Conservation (phyloP, 2,329 filamentous ascomycete genomes). For the Tolypocladium tropicale region DNA sequence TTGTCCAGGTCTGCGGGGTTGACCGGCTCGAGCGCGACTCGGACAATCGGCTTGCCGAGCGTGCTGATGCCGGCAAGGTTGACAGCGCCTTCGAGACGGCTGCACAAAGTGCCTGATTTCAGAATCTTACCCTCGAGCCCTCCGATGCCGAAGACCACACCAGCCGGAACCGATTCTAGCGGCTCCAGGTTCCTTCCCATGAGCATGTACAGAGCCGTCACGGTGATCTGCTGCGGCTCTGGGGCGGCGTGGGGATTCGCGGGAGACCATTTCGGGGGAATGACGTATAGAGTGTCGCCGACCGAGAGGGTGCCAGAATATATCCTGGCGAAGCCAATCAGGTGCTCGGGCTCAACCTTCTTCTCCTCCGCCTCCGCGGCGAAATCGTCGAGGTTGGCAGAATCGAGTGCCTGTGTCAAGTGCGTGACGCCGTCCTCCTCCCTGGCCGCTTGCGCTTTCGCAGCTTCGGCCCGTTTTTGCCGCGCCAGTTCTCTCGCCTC, state of each 20-base stretch:
- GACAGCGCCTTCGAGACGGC: constrained; percentile 71
- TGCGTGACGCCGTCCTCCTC: constrained; percentile 40
- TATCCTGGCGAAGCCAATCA: constrained; percentile 89
- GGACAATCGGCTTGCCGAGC: constrained; percentile 81
- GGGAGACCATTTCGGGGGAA: constrained; percentile 88
- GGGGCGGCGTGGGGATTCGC: constrained; percentile 61
- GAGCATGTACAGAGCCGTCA: constrained; percentile 84
- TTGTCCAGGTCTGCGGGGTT: constrained; percentile 87
- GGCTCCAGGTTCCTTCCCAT: constrained; percentile 88
- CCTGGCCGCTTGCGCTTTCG: constrained; percentile 58
- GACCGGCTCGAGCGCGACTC: constrained; percentile 86
- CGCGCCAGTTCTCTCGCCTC: constrained; percentile 83
- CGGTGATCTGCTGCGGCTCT: constrained; percentile 69
- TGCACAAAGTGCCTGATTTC: constrained; percentile 91
- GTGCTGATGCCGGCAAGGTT: constrained; percentile 81
- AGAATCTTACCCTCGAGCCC: constrained; percentile 89
- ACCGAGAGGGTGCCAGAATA: constrained; percentile 87
- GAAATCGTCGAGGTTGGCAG: constrained; percentile 46
- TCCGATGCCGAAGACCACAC: constrained; percentile 89
- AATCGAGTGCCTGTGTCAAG: constrained; percentile 50
- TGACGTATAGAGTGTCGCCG: constrained; percentile 81
- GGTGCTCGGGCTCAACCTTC: constrained; percentile 66
- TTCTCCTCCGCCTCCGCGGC: constrained; percentile 39
- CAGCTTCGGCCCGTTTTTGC: constrained; percentile 82
- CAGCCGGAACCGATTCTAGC: constrained; percentile 76